Evolutionary conservation across 2,329 filamentous ascomycete species (phyloP).

Genomic region (Stagonosporopsis rhizophila): DNA sequence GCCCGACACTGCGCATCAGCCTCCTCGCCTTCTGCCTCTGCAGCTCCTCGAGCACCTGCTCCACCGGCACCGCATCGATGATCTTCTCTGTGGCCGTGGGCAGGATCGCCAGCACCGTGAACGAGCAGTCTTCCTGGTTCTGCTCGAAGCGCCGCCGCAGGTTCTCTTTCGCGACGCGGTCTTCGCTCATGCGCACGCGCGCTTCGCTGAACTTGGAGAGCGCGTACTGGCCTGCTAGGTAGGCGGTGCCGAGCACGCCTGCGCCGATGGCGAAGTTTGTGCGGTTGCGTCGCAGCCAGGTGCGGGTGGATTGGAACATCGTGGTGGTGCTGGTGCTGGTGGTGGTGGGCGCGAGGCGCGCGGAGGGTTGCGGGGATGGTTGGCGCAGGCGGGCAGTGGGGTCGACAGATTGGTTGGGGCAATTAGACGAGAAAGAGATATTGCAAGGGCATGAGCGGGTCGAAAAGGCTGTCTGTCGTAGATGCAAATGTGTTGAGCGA

Average conservation of each 20-base stretch:
- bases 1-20: constrained; percentile 64
- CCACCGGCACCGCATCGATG: constrained; percentile 85
- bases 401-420: not conserved
- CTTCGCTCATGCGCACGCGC: constrained; percentile 94
- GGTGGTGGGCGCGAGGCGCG: not conserved
- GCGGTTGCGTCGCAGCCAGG: constrained; percentile 92
- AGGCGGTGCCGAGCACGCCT: constrained; percentile 86
- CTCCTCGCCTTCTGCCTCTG: constrained; percentile 89
- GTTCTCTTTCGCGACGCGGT: constrained; percentile 95
- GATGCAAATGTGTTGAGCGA: not conserved
- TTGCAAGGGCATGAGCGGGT: not conserved
- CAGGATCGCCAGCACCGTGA: constrained; percentile 93
- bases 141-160: constrained; percentile 96
- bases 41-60: constrained; percentile 90
- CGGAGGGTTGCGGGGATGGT: constrained; percentile 1
- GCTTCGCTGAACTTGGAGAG: constrained; percentile 90
- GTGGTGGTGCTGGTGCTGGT: constrained; percentile 1
- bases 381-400: not conserved
- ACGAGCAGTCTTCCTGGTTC: constrained; percentile 98
- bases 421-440: not conserved
- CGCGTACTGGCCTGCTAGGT: constrained; percentile 92
- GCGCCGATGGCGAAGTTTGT: constrained; percentile 87
- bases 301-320: constrained; percentile 77
- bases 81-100: constrained; percentile 92
- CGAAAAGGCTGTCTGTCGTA: not conserved